Base-by-base conservation (phyloP, 768 basidiomycete genomes). In the Serendipita sp. region DNA sequence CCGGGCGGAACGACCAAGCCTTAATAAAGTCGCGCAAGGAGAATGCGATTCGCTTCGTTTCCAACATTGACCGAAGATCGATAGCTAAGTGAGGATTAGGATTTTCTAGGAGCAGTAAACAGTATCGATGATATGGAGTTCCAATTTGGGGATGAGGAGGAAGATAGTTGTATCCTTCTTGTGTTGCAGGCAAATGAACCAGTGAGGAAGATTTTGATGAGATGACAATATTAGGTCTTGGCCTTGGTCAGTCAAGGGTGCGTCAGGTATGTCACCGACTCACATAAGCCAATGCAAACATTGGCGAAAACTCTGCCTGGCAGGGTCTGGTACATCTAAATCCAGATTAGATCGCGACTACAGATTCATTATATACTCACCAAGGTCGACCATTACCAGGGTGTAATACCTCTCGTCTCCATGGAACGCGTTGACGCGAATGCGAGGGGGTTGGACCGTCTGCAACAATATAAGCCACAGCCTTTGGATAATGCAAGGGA, bases 71-170 rank as follows among this genome's bases (percentile, higher is more conserved):
- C 55, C 44, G 2, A 43, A 64, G 46, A 33, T 13, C 8, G 58
- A 40, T 18, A 18, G 2, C 27, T 62, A 31, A 13, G 29, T 31
- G n/a, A 15, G 44, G 44, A 15, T 60, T 58, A 40, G 44, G 63
- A 72, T 40, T 74, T 71, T 33, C 72, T 53, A 94, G 78, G 33
- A 95, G 76, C 33, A 95, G 76, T 48, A 86, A 68, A 6, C 83
- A 81, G 73, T 95, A 96, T 66, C 95, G 91, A 74, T 99, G 95
- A 74, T 90, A 92, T 0, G 83, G 83, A 10, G 92, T 87, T 60
- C 93, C 92, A 43, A 81, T 81, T 71, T 91, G 88, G 2, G 95
- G 95, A 68, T 96, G 92, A 3, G 94, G 96, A 3, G 95, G 88
- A 67, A 94, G 77, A 73, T 94, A 97, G 87, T 71, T 88, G 87